Conservation (phyloP, 768 basidiomycete species). For the Rhodotorula kratochvilovae region DNA sequence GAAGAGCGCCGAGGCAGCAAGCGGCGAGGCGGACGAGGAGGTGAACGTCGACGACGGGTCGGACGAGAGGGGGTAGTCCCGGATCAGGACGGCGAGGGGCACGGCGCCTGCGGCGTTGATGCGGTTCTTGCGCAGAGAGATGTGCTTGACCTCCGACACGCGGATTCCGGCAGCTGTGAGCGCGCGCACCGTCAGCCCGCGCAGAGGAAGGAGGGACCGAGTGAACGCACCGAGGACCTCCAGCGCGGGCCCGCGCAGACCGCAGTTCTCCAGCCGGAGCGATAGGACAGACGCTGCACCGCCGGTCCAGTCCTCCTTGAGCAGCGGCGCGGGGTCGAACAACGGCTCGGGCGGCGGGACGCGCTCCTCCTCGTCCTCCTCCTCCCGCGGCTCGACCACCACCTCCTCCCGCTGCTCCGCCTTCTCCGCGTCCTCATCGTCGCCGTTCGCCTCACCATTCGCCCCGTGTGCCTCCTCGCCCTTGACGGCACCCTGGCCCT, state of each 20-base stretch:
- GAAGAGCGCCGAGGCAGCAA: background rate
- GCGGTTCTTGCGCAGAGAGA: constrained; percentile 82
- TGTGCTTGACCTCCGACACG: constrained; percentile 73
- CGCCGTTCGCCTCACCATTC: background rate
- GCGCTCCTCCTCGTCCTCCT: constrained; percentile 5
- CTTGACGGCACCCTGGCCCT: background rate
- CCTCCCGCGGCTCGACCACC: constrained; percentile 49
- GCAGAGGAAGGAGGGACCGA: too few relatives aligned
- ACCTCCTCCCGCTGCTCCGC: background rate
- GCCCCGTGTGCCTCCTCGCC: background rate
- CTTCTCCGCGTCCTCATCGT: background rate
- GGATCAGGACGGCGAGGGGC: constrained; percentile 88
- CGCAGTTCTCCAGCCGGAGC: constrained; percentile 85
- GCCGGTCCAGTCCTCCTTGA: constrained; percentile 41
- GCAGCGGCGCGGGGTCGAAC: constrained; percentile 47
- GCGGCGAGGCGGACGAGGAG: background rate
- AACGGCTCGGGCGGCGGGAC: constrained; percentile 27
- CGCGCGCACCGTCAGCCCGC: background rate
- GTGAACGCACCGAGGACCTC: constrained; percentile 79
- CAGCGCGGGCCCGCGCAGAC: constrained; percentile 64
- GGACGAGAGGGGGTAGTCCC: constrained; percentile 61
- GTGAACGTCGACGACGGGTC: constrained; percentile 3
- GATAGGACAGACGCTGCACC: constrained; percentile 50
- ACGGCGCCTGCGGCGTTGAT: constrained; percentile 82
- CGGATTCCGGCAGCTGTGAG: constrained; percentile 71